Conservation (phyloP, 345 rosid species). For the Moricandia moricandioides region DNA sequence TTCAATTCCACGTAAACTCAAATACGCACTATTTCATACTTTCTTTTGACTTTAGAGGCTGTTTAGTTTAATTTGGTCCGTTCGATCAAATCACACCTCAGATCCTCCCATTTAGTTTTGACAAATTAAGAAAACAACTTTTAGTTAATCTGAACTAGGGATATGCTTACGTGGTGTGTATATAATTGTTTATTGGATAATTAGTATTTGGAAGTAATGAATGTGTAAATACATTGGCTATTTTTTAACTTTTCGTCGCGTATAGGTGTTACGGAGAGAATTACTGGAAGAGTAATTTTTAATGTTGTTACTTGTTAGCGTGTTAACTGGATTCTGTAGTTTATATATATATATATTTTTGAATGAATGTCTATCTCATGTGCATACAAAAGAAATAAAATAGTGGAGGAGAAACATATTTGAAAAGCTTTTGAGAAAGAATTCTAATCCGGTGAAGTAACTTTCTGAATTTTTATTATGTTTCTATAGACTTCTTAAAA, state of each 20-base stretch:
- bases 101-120: no score
- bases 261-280: neutral
- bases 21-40: neutral
- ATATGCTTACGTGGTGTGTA: no score
- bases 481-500: no score
- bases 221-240: neutral
- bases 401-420: neutral
- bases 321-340: neutral
- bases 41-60: no score
- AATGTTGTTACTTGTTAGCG: neutral
- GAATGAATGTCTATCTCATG: neutral
- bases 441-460: no score
- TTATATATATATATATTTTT: neutral
- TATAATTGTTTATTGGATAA: neutral
- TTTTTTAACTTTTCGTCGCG: neutral
- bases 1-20: conserved; percentile 20
- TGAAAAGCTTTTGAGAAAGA: neutral
- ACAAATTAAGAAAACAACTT: no score
- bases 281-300: neutral
- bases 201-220: neutral
- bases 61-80: no score
- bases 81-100: no score
- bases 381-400: neutral
- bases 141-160: no score
- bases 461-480: no score